phyloP scores from a whole-genome alignment of 1,284 basidiomycete genomes.

The Puccinia triticina region DNA sequence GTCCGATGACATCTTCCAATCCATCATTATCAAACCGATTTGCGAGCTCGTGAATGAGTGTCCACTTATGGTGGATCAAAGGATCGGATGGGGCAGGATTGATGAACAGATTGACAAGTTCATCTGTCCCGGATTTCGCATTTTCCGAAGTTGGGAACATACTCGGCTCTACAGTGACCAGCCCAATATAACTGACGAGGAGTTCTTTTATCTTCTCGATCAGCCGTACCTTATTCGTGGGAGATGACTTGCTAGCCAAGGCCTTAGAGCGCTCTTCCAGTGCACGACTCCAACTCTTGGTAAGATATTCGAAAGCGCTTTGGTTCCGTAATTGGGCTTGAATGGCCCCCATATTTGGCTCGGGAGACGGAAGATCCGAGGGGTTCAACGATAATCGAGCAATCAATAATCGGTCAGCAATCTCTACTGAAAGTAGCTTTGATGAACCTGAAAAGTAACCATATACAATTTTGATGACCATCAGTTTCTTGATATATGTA shows the following conservation, averaged over 20 bases:
- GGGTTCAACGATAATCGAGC: constrained; percentile 82
- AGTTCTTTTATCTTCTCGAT: constrained; percentile 77
- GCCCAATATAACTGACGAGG: constrained; percentile 84
- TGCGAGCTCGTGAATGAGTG: constrained; percentile 73
- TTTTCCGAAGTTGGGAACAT: constrained; percentile 89
- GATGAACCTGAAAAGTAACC: constrained; percentile 51
- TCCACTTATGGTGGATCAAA: constrained; percentile 66
- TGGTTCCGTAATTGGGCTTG: constrained; percentile 76
- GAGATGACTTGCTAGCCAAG: constrained; percentile 67
- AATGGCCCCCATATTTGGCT: constrained; percentile 70
- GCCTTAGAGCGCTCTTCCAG: constrained; percentile 65
- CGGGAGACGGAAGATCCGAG: constrained; percentile 74
- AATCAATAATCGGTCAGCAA: constrained; percentile 80
- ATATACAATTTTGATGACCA: background rate
- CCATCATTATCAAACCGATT: constrained; percentile 69
- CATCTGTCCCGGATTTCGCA: constrained; percentile 67
- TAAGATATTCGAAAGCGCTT: constrained; percentile 87
- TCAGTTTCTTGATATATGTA: background rate
- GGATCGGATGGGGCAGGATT: constrained; percentile 61
- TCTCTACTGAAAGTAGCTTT: constrained; percentile 55
- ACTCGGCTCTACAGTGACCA: constrained; percentile 81
- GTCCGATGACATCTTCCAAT: constrained; percentile 63
- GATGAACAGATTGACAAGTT: constrained; percentile 72
- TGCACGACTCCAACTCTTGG: constrained; percentile 85
- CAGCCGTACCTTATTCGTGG: constrained; percentile 64